phyloP scores from a whole-genome alignment of 805 yeast species.

The Saturnispora hagleri region DNA sequence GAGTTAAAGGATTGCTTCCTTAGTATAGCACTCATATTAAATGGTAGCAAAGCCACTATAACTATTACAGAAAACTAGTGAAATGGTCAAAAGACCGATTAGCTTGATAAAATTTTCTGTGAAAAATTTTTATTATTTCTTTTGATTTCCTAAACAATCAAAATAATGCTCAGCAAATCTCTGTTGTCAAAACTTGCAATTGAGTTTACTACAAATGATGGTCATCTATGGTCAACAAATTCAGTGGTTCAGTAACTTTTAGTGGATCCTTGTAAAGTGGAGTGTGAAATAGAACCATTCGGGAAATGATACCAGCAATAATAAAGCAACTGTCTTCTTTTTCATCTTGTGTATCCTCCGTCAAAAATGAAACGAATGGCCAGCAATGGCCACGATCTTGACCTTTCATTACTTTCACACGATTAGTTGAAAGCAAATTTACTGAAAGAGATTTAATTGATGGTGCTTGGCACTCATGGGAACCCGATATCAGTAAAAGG shows the following conservation, averaged over 20 bases:
- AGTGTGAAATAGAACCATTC: slow-evolving; percentile 37
- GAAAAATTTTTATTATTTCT: slow-evolving; percentile 1
- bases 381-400: slow-evolving; percentile 36
- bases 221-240: slow-evolving; percentile 27
- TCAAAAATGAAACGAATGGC: slow-evolving; percentile 35
- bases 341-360: slow-evolving; percentile 35
- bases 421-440: slow-evolving; percentile 21
- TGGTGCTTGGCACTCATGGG: slow-evolving; percentile 30
- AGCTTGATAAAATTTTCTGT: neutral
- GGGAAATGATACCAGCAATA: slow-evolving; percentile 32
- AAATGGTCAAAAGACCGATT: slow-evolving; percentile 3
- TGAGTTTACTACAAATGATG: slow-evolving; percentile 15
- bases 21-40: slow-evolving; percentile 4
- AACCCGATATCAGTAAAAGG: slow-evolving; percentile 34
- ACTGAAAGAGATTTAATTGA: slow-evolving; percentile 30
- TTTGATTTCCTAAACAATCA: neutral
- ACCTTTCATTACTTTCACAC: slow-evolving; percentile 28
- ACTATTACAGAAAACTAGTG: neutral
- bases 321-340: slow-evolving; percentile 34
- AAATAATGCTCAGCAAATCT: neutral
- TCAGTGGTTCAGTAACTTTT: slow-evolving; percentile 25
- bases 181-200: neutral
- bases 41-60: slow-evolving; percentile 1
- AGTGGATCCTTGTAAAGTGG: slow-evolving; percentile 21
- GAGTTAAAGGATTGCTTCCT: neutral